Evolutionary conservation across 805 yeast species (phyloP), one percentile per base, ranked within the genome.

Genomic region (Candida berthetii): DNA sequence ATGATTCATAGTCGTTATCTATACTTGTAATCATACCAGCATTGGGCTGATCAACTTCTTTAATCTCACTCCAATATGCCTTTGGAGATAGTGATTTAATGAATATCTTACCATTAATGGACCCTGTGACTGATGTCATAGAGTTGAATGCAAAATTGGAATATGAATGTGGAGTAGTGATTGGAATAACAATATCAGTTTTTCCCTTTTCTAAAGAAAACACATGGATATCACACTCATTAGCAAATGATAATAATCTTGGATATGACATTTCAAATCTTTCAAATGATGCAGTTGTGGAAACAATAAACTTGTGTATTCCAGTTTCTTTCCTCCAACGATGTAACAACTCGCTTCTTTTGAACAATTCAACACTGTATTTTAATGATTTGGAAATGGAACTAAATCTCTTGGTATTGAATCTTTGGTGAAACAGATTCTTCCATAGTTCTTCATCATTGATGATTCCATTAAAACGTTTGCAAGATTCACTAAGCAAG

Each of bases 401-500:
- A 20, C 71, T 69, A 51, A 68, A 68, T 19, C 46, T 40, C 17
- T 50, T 47, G 0, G 64, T 54, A 13, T 54, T 45, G 36, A 56
- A 57, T 17, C 50, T 55, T 20, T 61, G 48, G 11, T 53, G 45
- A 42, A 68, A 65, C 31, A 67, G 48, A 40, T 58, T 60, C 46
- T 66, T 66, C 74, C 72, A 68, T 9, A 68, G 48, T 43, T 68
- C 74, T 35, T 67, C 66, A 47, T 68, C 66, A 40, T 58, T 60
- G 19, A 66, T 57, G 16, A 68, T 43, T 10, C 48, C 46, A 22
- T 57, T 41, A 20, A 68, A 53, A 1, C 43, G 39, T 8, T 43
- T 52, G 37, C 66, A 62, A 4, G 66, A 53, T 38, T 53, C 55
- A 28, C 63, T 59, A 31, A 66, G 47, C 19, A 51, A 51, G 34